These are phyloP conservation scores for Paecilomyces sp. DNA, from an alignment of 2,329 filamentous ascomycete species.

Conservation along the genomic window DNA sequence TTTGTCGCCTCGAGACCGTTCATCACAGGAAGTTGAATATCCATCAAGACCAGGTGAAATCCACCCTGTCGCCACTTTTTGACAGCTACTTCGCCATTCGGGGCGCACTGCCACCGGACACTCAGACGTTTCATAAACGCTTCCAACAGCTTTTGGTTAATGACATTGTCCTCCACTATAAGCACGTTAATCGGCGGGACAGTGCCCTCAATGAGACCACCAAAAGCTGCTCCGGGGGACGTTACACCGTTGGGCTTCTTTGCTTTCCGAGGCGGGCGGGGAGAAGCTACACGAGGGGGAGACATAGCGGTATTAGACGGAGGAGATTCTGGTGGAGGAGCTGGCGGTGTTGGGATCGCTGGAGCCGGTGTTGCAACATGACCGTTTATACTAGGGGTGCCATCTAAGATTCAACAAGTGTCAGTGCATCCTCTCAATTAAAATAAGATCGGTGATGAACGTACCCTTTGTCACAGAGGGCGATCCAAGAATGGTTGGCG, in stretches of 20 bases:
- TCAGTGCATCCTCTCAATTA: background rate
- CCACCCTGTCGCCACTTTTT: constrained; percentile 88
- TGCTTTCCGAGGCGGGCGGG: constrained; percentile 34
- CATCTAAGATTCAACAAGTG: constrained; percentile 13
- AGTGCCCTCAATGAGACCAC: constrained; percentile 66
- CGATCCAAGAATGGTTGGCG: constrained; percentile 61
- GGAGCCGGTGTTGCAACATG: constrained; percentile 21
- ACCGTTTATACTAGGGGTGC: constrained; percentile 16
- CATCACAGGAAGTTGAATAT: constrained; percentile 96
- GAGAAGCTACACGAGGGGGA: constrained; percentile 39
- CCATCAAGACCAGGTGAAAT: constrained; percentile 95
- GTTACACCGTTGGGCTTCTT: constrained; percentile 27
- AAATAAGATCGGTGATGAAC: constrained; percentile 8
- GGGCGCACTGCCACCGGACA: constrained; percentile 93
- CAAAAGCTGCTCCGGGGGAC: constrained; percentile 33
- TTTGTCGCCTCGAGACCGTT: constrained; percentile 90
- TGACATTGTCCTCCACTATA: constrained; percentile 97
- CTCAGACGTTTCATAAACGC: constrained; percentile 94
- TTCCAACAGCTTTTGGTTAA: constrained; percentile 88
- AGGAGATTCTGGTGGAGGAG: constrained; percentile 28
- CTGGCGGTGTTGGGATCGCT: constrained; percentile 25
- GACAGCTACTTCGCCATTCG: constrained; percentile 89
- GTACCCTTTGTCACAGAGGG: constrained; percentile 35
- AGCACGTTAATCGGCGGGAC: constrained; percentile 95
- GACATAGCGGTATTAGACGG: constrained; percentile 27